Conservation (phyloP, 345 rosid genomes). For the Crucihimalaya himalaica region DNA sequence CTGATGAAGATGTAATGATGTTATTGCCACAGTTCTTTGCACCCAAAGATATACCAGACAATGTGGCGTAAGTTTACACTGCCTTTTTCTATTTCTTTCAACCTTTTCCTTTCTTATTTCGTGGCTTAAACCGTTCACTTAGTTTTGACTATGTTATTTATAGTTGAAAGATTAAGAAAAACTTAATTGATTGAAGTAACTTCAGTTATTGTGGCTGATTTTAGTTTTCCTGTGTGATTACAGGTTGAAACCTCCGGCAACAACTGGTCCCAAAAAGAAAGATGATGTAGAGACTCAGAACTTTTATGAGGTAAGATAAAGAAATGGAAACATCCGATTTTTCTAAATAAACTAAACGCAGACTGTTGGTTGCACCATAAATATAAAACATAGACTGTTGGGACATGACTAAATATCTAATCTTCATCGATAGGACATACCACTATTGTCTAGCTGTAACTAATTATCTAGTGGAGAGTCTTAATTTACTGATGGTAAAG, state of each 20-base stretch:
- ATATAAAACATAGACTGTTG: not conserved
- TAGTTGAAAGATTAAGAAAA: not conserved
- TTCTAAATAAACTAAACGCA: not conserved
- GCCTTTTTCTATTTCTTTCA: slow-evolving; percentile 16
- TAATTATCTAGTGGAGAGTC: not conserved
- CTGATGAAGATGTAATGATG: slow-evolving; percentile 82
- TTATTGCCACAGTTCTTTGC: slow-evolving; percentile 81
- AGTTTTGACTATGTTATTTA: not conserved
- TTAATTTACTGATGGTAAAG: slow-evolving; percentile 16
- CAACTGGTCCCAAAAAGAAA: slow-evolving; percentile 60
- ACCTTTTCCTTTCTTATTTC: not conserved
- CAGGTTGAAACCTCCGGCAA: slow-evolving; percentile 74
- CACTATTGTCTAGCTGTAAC: slow-evolving; percentile 5
- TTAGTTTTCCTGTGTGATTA: slow-evolving; percentile 8
- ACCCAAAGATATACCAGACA: slow-evolving; percentile 74
- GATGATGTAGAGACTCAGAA: slow-evolving; percentile 52
- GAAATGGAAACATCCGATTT: slow-evolving; percentile 1
- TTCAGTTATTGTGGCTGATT: slow-evolving; percentile 7
- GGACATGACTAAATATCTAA: not conserved
- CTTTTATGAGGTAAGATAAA: slow-evolving; percentile 56
- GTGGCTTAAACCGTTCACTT: not conserved
- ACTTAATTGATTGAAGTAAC: not conserved
- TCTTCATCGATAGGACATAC: slow-evolving; percentile 3
- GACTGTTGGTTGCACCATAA: not conserved
- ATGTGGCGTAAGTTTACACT: slow-evolving; percentile 62